Evolutionary conservation across 306 rosid genomes (phyloP), one percentile per base, ranked within the genome.

Genomic region (Fragaria ananassa): DNA sequence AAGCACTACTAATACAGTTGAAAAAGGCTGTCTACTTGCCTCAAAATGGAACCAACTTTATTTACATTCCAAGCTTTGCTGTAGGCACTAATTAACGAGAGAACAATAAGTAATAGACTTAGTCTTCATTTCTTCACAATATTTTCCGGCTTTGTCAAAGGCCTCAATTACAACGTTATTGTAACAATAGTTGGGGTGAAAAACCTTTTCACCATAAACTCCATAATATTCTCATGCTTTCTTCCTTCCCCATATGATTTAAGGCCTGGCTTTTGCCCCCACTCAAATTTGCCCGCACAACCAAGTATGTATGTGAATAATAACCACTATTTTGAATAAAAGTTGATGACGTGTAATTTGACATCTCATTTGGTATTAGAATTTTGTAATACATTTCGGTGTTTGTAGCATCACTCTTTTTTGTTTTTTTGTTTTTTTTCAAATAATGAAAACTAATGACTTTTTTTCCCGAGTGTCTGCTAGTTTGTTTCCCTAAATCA

Each of bases 41-140:
- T 87, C 87, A 86, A 62, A 78, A 91, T 85, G 35, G 94, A 90
- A 70, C 90, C 94, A 50, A 94, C 88, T 84, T 85, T 87, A 69
- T 80, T 87, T 12, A 87, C 64, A 27, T 45, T 56, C 77, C 89
- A 88, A 75, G 87, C 86, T 82, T 86, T 88, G 78, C 93, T 80
- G 80, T 86, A 94, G 21, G 98, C 94, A 84, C 80, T 86, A 72
- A 91, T 88, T 31, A 31, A 31, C 35, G 62, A 94, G 89, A 51
- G 98, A 94, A 80, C 96, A 91, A 71, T 83, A 91, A 53, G 98
- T 90, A 70, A 88, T 76, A 66, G 91, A 85, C 78, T 87, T 91
- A 37, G 97, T 96, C 91, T 94, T 94, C 78, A 94, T 65, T 91
- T 91, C 89, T 76, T 80, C 56, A 79, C 81, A 46, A 87, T 78